phyloP scores from a whole-genome alignment of 331 rosid genomes.

The Phaseolus coccineus region DNA sequence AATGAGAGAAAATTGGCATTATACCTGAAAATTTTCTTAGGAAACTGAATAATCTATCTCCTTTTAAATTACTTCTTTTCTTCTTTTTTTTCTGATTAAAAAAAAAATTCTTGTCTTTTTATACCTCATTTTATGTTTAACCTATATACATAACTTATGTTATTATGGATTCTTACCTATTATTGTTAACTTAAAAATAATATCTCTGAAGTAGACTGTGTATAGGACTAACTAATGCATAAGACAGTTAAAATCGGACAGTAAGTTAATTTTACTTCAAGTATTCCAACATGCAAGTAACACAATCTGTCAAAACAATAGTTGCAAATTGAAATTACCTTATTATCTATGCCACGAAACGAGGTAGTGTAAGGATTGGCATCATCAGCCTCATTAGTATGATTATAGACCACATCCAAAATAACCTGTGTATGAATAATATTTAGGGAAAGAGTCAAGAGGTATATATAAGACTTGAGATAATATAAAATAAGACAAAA shows the following conservation, averaged over 20 bases:
- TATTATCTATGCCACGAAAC: conserved; percentile 96
- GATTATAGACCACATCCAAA: conserved; percentile 97
- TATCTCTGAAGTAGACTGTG: conserved; percentile 4
- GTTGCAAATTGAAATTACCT: conserved; percentile 61
- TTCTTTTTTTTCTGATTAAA: no score
- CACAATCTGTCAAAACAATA: conserved; percentile 25
- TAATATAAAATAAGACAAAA: conserved; percentile 38
- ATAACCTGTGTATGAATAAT: conserved; percentile 67
- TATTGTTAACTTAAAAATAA: conserved; percentile 12
- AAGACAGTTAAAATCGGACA: background rate
- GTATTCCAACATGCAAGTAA: conserved; percentile 23
- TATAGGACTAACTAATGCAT: conserved; percentile 5
- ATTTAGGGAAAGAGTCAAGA: conserved; percentile 22
- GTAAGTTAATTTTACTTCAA: conserved; percentile 8
- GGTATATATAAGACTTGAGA: conserved; percentile 41
- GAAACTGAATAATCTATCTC: conserved; percentile 1
- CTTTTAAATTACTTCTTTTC: conserved; percentile 13
- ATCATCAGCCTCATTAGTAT: conserved; percentile 92
- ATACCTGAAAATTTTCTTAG: conserved; percentile 3
- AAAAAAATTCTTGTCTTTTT: background rate
- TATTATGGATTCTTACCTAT: conserved; percentile 3
- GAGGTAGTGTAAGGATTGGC: conserved; percentile 80
- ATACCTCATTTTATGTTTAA: conserved; percentile 27
- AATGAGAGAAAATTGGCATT: conserved; percentile 19
- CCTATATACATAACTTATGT: conserved; percentile 4